Conservation (phyloP, 306 rosid genomes). For the Lathyrus tuberosus region DNA sequence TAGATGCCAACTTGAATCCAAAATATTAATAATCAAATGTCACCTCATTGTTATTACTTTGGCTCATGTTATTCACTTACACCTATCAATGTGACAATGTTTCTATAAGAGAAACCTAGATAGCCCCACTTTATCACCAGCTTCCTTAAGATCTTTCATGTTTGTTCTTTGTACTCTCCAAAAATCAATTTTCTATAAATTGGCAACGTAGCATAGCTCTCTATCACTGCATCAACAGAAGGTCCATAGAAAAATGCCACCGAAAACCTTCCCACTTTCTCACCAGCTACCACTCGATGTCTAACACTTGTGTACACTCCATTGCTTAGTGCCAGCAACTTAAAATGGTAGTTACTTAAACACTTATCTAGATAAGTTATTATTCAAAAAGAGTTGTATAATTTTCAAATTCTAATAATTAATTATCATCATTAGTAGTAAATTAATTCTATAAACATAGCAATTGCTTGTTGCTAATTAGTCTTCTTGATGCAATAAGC, state of each 20-base stretch:
- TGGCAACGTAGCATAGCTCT: constrained; percentile 43
- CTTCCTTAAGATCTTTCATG: constrained; percentile 57
- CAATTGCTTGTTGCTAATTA: background rate
- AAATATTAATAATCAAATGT: background rate
- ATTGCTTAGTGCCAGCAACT: constrained; percentile 77
- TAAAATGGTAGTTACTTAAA: background rate
- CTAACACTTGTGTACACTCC: constrained; percentile 64
- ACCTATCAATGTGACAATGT: background rate
- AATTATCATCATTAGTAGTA: background rate
- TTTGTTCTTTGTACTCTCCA: constrained; percentile 55
- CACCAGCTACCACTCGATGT: constrained; percentile 57
- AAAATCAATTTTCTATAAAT: constrained; percentile 61
- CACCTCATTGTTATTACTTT: background rate
- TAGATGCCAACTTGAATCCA: background rate
- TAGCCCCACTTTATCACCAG: constrained; percentile 78
- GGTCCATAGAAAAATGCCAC: constrained; percentile 78
- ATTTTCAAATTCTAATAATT: background rate
- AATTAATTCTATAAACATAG: background rate
- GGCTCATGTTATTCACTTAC: no score
- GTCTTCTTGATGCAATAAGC: background rate
- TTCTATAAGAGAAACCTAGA: constrained; percentile 56
- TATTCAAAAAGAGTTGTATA: background rate
- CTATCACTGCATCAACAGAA: constrained; percentile 39
- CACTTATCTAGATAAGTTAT: background rate
- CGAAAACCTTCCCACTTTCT: constrained; percentile 60